A percentile compares a stretch with the other conserved stretches of the same genome.
phyloP scores from a whole-genome alignment of 331 rosid genomes.

The Quercus tomentella region DNA sequence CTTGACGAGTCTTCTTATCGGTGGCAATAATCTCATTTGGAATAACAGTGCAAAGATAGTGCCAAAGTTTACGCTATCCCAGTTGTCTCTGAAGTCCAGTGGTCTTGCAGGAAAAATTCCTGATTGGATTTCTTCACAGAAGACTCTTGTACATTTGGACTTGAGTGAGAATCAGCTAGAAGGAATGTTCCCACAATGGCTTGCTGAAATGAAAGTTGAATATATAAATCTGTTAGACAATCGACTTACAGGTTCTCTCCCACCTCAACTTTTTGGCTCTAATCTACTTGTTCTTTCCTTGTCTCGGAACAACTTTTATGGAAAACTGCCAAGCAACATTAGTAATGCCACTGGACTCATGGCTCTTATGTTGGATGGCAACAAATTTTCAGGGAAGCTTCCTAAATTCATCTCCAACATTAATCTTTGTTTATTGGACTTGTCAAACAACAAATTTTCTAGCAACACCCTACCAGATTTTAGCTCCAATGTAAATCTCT shows the following conservation, averaged over 20 bases:
- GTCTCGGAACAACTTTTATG: conserved; percentile 31
- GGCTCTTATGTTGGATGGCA: background rate
- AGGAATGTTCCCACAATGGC: conserved; percentile 31
- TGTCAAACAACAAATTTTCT: background rate
- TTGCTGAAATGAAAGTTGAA: conserved; percentile 23
- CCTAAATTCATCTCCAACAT: conserved; percentile 20
- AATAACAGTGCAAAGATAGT: conserved; percentile 1
- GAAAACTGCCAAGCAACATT: conserved; percentile 18
- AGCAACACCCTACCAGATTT: conserved; percentile 17
- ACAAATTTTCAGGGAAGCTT: conserved; percentile 28
- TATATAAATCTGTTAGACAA: conserved; percentile 25
- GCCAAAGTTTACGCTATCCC: background rate
- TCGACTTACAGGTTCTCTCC: conserved; percentile 18
- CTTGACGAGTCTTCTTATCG: conserved; percentile 17
- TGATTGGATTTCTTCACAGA: too few relatives aligned
- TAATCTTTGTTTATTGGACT: conserved; percentile 21
- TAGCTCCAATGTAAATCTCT: background rate
- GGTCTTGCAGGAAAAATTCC: too few relatives aligned
- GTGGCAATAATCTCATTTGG: conserved; percentile 23
- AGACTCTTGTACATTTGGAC: too few relatives aligned
- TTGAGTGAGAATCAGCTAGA: background rate
- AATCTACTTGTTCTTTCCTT: conserved; percentile 7
- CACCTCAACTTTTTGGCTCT: conserved; percentile 23
- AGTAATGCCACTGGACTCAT: conserved; percentile 8
- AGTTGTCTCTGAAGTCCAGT: too few relatives aligned